phyloP scores from a whole-genome alignment of 1,139 yeast species.

The Pichia inconspicua region DNA sequence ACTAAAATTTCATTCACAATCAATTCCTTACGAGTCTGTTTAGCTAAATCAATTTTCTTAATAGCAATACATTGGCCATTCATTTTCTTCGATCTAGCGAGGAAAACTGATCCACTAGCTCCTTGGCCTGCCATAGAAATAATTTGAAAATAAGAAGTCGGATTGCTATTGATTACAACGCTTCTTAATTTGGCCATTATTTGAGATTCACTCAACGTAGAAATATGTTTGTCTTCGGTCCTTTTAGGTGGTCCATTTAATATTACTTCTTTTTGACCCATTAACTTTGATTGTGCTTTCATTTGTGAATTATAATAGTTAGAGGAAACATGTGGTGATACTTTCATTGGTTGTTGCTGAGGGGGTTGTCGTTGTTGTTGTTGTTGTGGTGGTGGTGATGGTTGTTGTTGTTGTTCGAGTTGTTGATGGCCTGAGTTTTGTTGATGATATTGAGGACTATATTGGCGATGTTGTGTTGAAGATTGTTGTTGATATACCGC shows the following conservation, averaged over 20 bases:
- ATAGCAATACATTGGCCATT: constrained; percentile 63
- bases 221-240: constrained; percentile 45
- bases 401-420: constrained; percentile 17
- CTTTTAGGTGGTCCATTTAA: constrained; percentile 7
- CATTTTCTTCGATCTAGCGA: constrained; percentile 63
- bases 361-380: constrained; percentile 1
- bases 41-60: constrained; percentile 89
- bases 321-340: not conserved
- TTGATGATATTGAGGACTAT: too few relatives aligned
- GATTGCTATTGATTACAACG: constrained; percentile 79
- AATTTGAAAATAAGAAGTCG: constrained; percentile 76
- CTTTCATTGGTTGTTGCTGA: constrained; percentile 7
- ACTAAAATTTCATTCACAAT: constrained; percentile 91
- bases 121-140: constrained; percentile 99
- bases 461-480: constrained; percentile 11
- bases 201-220: constrained; percentile 79
- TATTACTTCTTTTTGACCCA: constrained; percentile 5
- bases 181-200: constrained; percentile 75
- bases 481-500: constrained; percentile 11
- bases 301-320: constrained; percentile 6
- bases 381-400: not conserved
- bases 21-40: constrained; percentile 90
- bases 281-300: constrained; percentile 12
- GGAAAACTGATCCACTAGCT: constrained; percentile 91
- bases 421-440: too few relatives aligned